Evolutionary conservation across 2,329 filamentous ascomycete genomes (phyloP).

Genomic region (Spiromastix sp.): DNA sequence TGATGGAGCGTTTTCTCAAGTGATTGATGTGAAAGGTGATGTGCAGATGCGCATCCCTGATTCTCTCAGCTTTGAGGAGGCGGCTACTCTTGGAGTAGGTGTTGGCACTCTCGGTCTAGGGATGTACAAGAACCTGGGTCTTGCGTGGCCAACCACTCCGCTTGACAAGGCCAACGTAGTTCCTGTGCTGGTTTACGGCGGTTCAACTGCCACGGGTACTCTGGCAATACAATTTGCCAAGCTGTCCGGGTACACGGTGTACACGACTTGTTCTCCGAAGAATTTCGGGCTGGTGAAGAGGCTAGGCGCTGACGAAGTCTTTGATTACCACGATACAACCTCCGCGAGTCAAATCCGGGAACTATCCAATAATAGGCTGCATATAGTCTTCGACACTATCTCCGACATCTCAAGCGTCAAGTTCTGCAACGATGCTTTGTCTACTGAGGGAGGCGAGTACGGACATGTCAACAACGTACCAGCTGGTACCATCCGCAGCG

Average conservation of each 20-base stretch:
- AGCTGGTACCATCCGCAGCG: too few species aligned
- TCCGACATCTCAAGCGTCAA: too few species aligned
- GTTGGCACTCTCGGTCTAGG: constrained; percentile 20
- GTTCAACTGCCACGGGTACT: constrained; percentile 34
- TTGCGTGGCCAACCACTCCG: constrained; percentile 16
- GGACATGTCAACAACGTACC: too few species aligned
- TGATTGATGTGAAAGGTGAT: constrained; percentile 20
- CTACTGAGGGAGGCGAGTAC: too few species aligned
- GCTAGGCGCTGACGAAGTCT: background rate
- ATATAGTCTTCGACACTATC: too few species aligned
- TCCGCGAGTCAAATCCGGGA: too few species aligned
- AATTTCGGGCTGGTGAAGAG: background rate
- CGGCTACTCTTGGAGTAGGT: constrained; percentile 19
- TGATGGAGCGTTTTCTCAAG: constrained; percentile 28
- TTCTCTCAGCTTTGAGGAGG: constrained; percentile 20
- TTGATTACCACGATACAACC: too few species aligned
- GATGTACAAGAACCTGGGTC: constrained; percentile 19
- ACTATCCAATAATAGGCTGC: too few species aligned
- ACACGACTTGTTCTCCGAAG: background rate
- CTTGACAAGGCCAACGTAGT: constrained; percentile 9
- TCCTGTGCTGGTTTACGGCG: constrained; percentile 38
- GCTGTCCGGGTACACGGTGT: constrained; percentile 10
- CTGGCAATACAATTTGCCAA: constrained; percentile 20
- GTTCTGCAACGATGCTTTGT: too few species aligned
- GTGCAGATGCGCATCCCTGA: constrained; percentile 22